Conservation (phyloP, 2,329 filamentous ascomycete species). For the Xylaria sp. region DNA sequence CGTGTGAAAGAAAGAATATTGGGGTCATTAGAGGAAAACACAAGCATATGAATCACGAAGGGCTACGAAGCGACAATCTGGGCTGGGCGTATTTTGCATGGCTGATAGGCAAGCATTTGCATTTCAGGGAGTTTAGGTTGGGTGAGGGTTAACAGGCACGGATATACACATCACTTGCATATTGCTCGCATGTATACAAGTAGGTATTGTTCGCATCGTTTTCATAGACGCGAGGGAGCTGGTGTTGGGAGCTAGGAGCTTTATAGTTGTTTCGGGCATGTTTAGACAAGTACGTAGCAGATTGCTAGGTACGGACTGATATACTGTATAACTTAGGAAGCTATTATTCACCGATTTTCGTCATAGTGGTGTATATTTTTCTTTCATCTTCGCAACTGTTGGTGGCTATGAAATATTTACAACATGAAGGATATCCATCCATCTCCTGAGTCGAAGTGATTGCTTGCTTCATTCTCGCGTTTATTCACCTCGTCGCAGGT, state of each 20-base stretch:
- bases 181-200: background rate
- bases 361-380: background rate
- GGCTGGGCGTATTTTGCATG: background rate
- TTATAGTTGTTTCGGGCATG: background rate
- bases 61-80: conserved; percentile 32
- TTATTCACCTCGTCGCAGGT: too few species aligned
- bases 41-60: conserved; percentile 35
- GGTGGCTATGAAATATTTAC: background rate
- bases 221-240: background rate
- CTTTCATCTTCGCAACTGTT: background rate
- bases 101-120: conserved; percentile 31
- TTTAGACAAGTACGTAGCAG: background rate
- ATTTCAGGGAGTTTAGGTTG: conserved; percentile 31
- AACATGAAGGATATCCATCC: background rate
- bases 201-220: conserved; percentile 9
- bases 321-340: too few species aligned
- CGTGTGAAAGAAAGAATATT: background rate
- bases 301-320: background rate
- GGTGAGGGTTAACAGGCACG: background rate
- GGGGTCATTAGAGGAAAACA: background rate
- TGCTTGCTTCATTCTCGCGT: background rate
- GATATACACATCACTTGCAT: background rate
- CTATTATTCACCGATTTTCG: background rate
- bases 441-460: background rate
- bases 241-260: background rate